A percentile compares a stretch with the other conserved stretches of the same genome.
phyloP scores from a whole-genome alignment of 1,284 basidiomycete genomes.

The Ganoderma sinense region DNA sequence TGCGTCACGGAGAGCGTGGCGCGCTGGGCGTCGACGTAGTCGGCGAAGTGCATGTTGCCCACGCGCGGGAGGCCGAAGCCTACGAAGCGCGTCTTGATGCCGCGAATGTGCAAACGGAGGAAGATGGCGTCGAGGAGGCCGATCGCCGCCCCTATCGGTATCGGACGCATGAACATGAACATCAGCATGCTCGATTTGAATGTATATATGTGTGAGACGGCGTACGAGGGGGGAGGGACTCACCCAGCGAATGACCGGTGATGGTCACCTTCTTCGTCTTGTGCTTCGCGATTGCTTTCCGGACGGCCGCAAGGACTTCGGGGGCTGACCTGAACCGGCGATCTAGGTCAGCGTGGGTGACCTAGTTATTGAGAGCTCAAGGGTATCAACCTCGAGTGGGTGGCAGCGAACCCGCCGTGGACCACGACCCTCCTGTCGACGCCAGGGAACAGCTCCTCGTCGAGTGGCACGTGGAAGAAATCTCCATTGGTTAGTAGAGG shows the following conservation, averaged over 20 bases:
- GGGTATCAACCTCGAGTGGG: conserved; percentile 56
- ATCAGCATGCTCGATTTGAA: too few relatives aligned
- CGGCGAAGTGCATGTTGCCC: conserved; percentile 65
- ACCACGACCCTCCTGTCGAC: conserved; percentile 53
- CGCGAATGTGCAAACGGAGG: conserved; percentile 52
- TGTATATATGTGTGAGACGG: too few relatives aligned
- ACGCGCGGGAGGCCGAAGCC: conserved; percentile 65
- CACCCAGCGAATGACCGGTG: conserved; percentile 51
- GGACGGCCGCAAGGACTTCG: conserved; percentile 45
- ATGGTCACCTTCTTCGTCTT: conserved; percentile 41
- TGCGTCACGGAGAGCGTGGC: conserved; percentile 35
- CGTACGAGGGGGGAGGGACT: conserved; percentile 26
- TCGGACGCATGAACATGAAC: not conserved
- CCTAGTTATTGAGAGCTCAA: not conserved
- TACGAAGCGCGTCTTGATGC: conserved; percentile 47
- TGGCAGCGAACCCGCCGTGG: conserved; percentile 62
- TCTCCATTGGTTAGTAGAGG: conserved; percentile 46
- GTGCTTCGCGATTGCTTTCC: conserved; percentile 40
- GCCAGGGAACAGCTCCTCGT: conserved; percentile 60
- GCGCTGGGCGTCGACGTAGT: conserved; percentile 58
- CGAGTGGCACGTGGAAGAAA: conserved; percentile 37
- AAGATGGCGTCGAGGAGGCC: conserved; percentile 54
- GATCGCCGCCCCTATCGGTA: conserved; percentile 49
- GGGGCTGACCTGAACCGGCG: conserved; percentile 37
- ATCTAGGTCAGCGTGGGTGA: not conserved